Base-by-base conservation (phyloP, 2,329 filamentous ascomycete species). In the Cytospora mali region DNA sequence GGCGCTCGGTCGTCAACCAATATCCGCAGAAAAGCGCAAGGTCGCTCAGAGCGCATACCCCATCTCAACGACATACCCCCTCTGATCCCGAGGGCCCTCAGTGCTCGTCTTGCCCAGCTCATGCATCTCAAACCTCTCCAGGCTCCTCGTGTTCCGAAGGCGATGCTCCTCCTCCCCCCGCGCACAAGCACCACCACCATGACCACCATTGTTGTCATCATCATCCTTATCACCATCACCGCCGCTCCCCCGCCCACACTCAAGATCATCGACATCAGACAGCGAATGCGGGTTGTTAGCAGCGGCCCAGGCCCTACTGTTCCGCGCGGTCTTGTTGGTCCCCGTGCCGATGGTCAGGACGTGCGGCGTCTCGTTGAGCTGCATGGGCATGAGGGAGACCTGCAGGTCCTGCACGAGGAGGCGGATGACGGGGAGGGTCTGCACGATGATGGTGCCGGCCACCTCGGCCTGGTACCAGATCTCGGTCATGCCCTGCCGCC, bases 381-480 rank as follows among this genome's bases (percentile, higher is more conserved):
- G 56, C 49, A 66, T 48, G 42, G 64, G 65, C 52, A 66, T 75
- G 6, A 74, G 76, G 7, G 74, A 74, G 23, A 79, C 64, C 1
- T 75, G 74, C 21, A 78, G 71, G 42, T 80, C 76, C 53, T 75
- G 73, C 31, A 83, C 65, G 23, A 83, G 74, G 0, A 81, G 79
- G 14, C 81, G 78, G 14, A 84, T 68, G 18, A 84, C 77, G 9
- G 81, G 81, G 2, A 84, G 79, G 62, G 80, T 83, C 67, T 83
- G 81, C 6, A 83, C 81, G 55, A 84, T 82, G 66, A 84, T 82
- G 35, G 81, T 84, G 58, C 81, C 81, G 10, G 80, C 77, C 62
- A 83, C 74, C 69, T 84, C 81, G 25, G 80, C 81, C 0, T 79
- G 81, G 70, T 82, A 78, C 78, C 78, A 80, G 62, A 81, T 72